phyloP scores from a whole-genome alignment of 331 rosid genomes.

The Arachis monticola region DNA sequence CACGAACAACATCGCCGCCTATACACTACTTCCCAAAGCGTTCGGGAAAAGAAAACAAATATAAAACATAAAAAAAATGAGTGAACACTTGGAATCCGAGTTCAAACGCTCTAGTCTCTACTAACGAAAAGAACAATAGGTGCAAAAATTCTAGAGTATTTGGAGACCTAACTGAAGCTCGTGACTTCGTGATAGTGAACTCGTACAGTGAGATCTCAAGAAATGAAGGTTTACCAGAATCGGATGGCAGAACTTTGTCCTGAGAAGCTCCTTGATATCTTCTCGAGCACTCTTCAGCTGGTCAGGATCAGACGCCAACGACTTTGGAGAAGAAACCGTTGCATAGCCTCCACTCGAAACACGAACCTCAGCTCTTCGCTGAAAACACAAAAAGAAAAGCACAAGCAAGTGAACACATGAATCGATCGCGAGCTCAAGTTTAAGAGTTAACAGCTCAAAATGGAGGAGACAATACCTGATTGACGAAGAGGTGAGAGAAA shows the following conservation, averaged over 20 bases:
- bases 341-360: constrained; percentile 54
- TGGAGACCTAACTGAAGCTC: neutral
- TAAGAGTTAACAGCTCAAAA: neutral
- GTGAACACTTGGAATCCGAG: constrained; percentile 16
- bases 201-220: neutral
- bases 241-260: constrained; percentile 81
- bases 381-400: constrained; percentile 5
- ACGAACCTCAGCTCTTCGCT: constrained; percentile 54
- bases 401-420: neutral
- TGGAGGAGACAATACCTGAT: constrained; percentile 57
- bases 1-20: constrained; percentile 1
- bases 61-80: too few species aligned
- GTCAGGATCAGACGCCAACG: constrained; percentile 75
- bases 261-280: constrained; percentile 82
- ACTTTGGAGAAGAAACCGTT: constrained; percentile 56
- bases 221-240: constrained; percentile 54
- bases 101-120: neutral
- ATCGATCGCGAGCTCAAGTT: neutral
- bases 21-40: neutral
- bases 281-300: constrained; percentile 81
- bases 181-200: neutral
- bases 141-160: neutral
- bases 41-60: neutral
- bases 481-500: constrained; percentile 70
- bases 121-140: constrained; percentile 9